Evolutionary conservation across 495 filamentous ascomycete species (phyloP).

Genomic region (Polyplosphaeria fusca): DNA sequence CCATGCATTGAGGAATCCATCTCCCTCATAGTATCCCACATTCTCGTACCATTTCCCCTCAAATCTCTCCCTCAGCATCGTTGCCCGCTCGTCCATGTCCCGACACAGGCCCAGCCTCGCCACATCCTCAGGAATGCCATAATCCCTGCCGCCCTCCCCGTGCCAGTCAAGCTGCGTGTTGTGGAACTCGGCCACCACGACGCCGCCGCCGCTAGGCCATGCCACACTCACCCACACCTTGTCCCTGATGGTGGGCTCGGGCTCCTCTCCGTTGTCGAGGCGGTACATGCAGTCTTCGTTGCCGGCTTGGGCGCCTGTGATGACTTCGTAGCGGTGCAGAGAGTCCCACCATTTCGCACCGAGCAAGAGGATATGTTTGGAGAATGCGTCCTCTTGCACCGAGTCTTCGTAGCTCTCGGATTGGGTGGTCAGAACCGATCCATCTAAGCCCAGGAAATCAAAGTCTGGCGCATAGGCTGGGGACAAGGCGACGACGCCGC

Average conservation of each 20-base stretch:
- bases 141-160: slow-evolving; percentile 1
- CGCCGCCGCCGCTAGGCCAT: slow-evolving; percentile 18
- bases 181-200: slow-evolving; percentile 20
- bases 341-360: slow-evolving; percentile 36
- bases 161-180: slow-evolving; percentile 3
- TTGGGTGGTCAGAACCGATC: slow-evolving; percentile 8
- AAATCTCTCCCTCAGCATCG: slow-evolving; percentile 22
- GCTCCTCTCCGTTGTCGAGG: slow-evolving; percentile 9
- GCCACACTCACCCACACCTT: slow-evolving; percentile 15
- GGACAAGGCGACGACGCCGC: slow-evolving; percentile 26
- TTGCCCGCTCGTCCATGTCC: slow-evolving; percentile 15
- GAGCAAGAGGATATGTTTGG: slow-evolving; percentile 25
- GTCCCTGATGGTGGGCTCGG: slow-evolving; percentile 12
- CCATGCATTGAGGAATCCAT: slow-evolving; percentile 18
- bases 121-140: slow-evolving; percentile 12
- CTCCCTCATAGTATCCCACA: slow-evolving; percentile 17
- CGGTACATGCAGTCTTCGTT: not conserved
- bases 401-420: not conserved
- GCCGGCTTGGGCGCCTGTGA: slow-evolving; percentile 1
- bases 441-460: slow-evolving; percentile 21
- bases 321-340: slow-evolving; percentile 3
- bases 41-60: slow-evolving; percentile 7
- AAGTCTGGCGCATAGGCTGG: slow-evolving; percentile 16
- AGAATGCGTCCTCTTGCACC: slow-evolving; percentile 28
- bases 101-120: slow-evolving; percentile 14